These are phyloP conservation scores for Phaeoacremonium minimum DNA, from an alignment of 2,329 filamentous ascomycete species.

Conservation along the genomic window DNA sequence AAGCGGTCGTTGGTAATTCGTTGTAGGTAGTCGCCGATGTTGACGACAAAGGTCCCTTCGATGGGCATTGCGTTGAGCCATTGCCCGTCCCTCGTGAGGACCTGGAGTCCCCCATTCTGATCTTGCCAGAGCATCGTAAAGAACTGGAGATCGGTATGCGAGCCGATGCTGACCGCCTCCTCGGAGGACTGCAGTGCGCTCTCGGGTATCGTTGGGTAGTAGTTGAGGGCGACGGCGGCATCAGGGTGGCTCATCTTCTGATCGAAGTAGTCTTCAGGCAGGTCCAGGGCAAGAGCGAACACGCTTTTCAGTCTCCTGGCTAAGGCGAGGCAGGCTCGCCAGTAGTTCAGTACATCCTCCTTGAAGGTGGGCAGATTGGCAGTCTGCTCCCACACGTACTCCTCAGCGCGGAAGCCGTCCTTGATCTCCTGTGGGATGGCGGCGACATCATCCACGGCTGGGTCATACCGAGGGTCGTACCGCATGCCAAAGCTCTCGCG, in stretches of 20 bases:
- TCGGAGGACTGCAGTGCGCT: constrained; percentile 12
- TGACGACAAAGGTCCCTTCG: constrained; percentile 40
- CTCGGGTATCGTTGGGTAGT: constrained; percentile 22
- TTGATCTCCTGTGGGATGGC: constrained; percentile 37
- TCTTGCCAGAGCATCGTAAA: constrained; percentile 44
- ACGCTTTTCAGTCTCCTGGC: constrained; percentile 43
- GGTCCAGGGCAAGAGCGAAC: constrained; percentile 49
- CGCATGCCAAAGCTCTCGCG: constrained; percentile 45
- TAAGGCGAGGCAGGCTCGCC: constrained; percentile 39
- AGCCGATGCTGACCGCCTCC: constrained; percentile 33
- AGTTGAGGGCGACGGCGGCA: constrained; percentile 32
- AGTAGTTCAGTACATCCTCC: constrained; percentile 38
- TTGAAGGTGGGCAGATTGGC: constrained; percentile 43
- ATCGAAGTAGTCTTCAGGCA: constrained; percentile 52
- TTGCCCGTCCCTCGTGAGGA: constrained; percentile 27
- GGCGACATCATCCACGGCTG: constrained; percentile 31
- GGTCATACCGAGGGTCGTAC: constrained; percentile 48
- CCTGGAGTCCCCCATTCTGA: constrained; percentile 32
- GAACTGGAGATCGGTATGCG: constrained; percentile 47
- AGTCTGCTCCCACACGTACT: constrained; percentile 48
- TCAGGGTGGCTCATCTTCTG: constrained; percentile 47
- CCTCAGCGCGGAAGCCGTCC: constrained; percentile 35
- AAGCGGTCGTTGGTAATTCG: constrained; percentile 44
- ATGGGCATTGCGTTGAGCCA: constrained; percentile 36
- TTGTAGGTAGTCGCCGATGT: constrained; percentile 45